These are phyloP conservation scores for Arabidopsis thaliana DNA, from an alignment of 345 rosid species.

Conservation along the genomic window DNA sequence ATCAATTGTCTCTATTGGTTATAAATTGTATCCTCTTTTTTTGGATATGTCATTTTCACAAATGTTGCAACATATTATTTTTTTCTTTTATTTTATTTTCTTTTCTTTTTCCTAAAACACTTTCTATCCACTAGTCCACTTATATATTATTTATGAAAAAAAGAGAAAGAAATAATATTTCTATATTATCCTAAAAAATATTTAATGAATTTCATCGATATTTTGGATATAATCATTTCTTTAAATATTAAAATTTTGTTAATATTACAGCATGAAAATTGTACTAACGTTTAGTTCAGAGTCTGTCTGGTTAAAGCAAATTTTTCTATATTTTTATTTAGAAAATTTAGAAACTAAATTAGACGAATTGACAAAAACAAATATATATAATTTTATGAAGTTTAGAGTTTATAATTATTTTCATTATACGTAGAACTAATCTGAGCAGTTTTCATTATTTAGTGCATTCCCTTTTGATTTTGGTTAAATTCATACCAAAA, in stretches of 20 bases:
- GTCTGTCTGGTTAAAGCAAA: neutral
- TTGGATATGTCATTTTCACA: conserved; percentile 4
- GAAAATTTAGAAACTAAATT: neutral
- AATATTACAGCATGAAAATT: neutral
- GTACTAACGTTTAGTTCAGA: neutral
- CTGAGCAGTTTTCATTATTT: no score
- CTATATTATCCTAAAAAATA: conserved; percentile 1
- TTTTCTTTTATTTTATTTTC: neutral
- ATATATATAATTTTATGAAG: no score
- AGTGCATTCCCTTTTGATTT: no score
- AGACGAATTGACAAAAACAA: neutral
- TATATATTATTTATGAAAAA: neutral
- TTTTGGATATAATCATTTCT: neutral
- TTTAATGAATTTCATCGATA: neutral
- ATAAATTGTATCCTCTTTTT: neutral
- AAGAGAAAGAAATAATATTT: neutral
- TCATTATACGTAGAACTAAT: no score
- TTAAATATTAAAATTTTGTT: neutral
- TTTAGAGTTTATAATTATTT: no score
- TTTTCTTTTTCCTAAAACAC: neutral
- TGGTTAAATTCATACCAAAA: neutral
- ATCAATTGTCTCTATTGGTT: neutral
- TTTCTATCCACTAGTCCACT: conserved; percentile 13
- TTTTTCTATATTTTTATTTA: neutral
- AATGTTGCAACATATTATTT: conserved; percentile 8